Evolutionary conservation across 2,329 filamentous ascomycete species (phyloP), one percentile per base, ranked within the genome.

Genomic region (Pseudogymnoascus sp.): DNA sequence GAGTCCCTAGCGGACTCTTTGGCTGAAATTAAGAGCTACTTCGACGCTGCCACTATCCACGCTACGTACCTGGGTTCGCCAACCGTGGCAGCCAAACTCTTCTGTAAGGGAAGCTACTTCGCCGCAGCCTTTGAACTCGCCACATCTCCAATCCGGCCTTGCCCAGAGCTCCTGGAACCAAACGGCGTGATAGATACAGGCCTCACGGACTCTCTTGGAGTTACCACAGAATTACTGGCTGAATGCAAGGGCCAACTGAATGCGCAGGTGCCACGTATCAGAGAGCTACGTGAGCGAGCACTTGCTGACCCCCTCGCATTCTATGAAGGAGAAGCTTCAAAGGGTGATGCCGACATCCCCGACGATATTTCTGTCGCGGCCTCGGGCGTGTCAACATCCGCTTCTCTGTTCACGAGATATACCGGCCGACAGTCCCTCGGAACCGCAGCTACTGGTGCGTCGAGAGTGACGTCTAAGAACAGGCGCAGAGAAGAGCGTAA

Each of bases 351-450:
- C 4, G 90, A 96, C 68, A 82, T 96, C 1, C 95, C 93, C 0
- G 95, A 99, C 73, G 93, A 99, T 75, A 83, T 99, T 60, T 96
- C 91, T 1, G 81, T 99, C 1, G 95, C 95, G 0, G 89, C 93
- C 0, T 96, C 92, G 3, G 85, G 93, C 61, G 80, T 91, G 18
- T 90, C 86, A 65, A 97, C 93, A 0, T 85, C 86, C 46, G 89
- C 89, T n/a, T 93, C 89, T 28, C 84, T 99, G 73, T 96, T 97
- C 80, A 97, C 93, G 4, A 81, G 92, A 18, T 97, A 97, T 77
- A 96, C 92, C 0, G 89, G 90, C 64, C 89, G 88, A 65, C 62
- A 81, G 78, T 86, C 82, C 68, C 78, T 82, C 1, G 86, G 87
- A 21, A 92, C 90, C 18, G 82, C 86, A 1, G 89, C 86, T 18